These are phyloP conservation scores for Chalciporus chontae DNA, from an alignment of 768 basidiomycete genomes.

Conservation along the genomic window DNA sequence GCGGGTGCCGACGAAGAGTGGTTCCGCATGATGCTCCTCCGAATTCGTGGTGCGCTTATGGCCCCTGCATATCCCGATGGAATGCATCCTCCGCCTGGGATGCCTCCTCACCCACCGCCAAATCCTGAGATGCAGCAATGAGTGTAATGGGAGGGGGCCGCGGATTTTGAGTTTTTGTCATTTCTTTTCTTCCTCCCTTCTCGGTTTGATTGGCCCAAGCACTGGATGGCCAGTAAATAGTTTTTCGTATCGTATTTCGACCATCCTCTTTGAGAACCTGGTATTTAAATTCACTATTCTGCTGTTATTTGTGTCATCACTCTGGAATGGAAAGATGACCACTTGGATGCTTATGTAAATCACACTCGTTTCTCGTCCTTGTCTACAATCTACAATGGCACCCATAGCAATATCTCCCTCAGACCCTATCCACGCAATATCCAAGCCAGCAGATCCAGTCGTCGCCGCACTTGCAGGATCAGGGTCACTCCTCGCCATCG, in stretches of 20 bases:
- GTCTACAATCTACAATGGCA: slow-evolving; percentile 46
- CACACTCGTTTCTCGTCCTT: no score
- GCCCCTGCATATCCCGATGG: slow-evolving; percentile 38
- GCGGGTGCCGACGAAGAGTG: slow-evolving; percentile 77
- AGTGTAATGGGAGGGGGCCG: not conserved
- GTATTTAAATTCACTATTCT: not conserved
- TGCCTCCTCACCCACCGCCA: slow-evolving; percentile 34
- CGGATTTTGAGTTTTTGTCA: not conserved
- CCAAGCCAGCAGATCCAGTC: slow-evolving; percentile 20
- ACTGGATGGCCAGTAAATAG: not conserved
- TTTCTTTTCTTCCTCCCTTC: not conserved
- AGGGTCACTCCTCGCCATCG: slow-evolving; percentile 66
- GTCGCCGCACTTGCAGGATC: slow-evolving; percentile 22
- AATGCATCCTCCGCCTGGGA: slow-evolving; percentile 36
- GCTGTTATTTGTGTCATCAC: not conserved
- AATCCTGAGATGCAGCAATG: slow-evolving; percentile 32
- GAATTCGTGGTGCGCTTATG: slow-evolving; percentile 73
- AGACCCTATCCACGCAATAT: slow-evolving; percentile 13
- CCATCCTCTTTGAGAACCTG: not conserved
- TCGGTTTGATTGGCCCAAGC: not conserved
- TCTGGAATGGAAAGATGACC: no score
- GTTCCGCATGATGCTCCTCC: slow-evolving; percentile 82
- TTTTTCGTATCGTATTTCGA: not conserved
- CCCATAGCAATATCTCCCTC: slow-evolving; percentile 51
- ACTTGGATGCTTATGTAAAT: not conserved